Percentiles rank a stretch among this genome's conserved stretches.
Evolutionary conservation across 2,329 filamentous ascomycete genomes (phyloP).

Genomic region (Hymenoscyphus infarciens): DNA sequence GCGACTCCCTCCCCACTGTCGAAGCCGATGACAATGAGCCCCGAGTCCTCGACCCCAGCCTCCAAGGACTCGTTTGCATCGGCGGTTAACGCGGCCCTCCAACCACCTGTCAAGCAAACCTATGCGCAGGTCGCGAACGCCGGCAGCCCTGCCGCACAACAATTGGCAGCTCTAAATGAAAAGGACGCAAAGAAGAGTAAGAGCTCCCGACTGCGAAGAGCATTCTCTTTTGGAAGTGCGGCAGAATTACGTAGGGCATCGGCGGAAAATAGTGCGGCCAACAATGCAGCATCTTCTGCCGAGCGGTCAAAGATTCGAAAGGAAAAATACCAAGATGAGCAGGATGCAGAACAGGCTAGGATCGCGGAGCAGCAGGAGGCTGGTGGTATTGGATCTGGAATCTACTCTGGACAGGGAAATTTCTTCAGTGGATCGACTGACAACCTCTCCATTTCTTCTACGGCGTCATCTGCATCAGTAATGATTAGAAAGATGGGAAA

Average conservation of each 20-base stretch:
- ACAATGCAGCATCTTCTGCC: constrained; percentile 30
- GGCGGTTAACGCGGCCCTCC: constrained; percentile 35
- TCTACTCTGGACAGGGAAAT: constrained; percentile 82
- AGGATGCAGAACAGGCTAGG: constrained; percentile 83
- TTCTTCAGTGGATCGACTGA: constrained; percentile 90
- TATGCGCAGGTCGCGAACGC: constrained; percentile 35
- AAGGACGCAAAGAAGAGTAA: constrained; percentile 81
- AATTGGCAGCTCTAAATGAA: constrained; percentile 81
- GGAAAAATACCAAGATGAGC: constrained; percentile 55
- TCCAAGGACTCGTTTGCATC: constrained; percentile 42
- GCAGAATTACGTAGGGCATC: constrained; percentile 80
- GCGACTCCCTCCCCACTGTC: constrained; percentile 71
- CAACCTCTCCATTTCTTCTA: constrained; percentile 88
- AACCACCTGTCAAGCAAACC: constrained; percentile 31
- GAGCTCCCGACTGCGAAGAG: constrained; percentile 78
- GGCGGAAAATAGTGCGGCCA: constrained; percentile 53
- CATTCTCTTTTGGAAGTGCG: constrained; percentile 95
- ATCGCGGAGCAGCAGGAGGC: constrained; percentile 93
- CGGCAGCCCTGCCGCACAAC: constrained; percentile 67
- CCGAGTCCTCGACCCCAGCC: constrained; percentile 44
- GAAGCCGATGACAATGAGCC: constrained; percentile 62
- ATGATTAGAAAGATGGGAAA: constrained; percentile 99
- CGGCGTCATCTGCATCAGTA: constrained; percentile 82
- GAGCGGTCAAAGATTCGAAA: constrained; percentile 61
- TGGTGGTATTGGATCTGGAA: constrained; percentile 84